phyloP scores from a whole-genome alignment of 2,329 filamentous ascomycete genomes.

The Penicillium corylophilum region DNA sequence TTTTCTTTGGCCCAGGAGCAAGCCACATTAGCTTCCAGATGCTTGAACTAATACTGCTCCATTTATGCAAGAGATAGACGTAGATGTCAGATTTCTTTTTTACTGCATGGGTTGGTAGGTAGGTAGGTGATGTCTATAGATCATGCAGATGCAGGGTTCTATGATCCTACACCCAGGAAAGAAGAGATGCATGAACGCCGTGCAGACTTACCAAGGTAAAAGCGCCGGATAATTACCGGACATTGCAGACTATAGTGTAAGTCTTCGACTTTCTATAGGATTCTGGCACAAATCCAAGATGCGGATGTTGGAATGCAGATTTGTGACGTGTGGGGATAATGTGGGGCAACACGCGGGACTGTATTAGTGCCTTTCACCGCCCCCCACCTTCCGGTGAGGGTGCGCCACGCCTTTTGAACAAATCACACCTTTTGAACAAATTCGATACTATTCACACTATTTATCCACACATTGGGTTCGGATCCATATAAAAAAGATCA shows the following conservation, averaged over 20 bases:
- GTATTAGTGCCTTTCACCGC: too few relatives aligned
- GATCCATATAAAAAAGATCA: too few relatives aligned
- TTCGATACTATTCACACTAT: too few relatives aligned
- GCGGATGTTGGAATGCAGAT: neutral
- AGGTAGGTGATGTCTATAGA: neutral
- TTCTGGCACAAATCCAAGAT: neutral
- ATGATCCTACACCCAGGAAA: neutral
- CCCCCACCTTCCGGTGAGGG: too few relatives aligned
- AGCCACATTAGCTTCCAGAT: neutral
- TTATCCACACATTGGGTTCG: too few relatives aligned
- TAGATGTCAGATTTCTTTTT: neutral
- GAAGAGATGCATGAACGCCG: neutral
- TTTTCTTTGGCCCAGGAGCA: neutral
- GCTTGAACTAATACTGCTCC: neutral
- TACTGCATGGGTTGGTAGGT: neutral
- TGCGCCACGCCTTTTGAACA: too few relatives aligned
- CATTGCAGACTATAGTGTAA: neutral
- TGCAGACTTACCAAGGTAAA: neutral
- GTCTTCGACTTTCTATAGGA: neutral
- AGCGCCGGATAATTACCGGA: neutral
- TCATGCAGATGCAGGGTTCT: neutral
- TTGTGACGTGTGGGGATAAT: neutral
- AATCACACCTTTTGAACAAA: too few relatives aligned
- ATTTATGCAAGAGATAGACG: neutral
- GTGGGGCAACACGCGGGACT: constrained; percentile 1